Evolutionary conservation across 768 basidiomycete species (phyloP).

Genomic region (Agaricus blazei): DNA sequence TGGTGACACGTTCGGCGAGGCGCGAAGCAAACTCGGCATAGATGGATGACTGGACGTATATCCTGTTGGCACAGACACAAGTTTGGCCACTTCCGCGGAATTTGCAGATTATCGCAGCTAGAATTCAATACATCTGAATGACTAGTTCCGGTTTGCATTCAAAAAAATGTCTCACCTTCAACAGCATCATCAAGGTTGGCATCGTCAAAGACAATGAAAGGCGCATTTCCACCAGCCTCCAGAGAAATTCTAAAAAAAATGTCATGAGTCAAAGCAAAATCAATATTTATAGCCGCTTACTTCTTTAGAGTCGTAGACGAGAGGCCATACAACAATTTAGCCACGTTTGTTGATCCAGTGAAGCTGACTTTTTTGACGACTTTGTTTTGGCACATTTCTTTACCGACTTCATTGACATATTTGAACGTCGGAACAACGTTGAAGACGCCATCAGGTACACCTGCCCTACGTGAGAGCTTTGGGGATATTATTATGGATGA

Average conservation of each 20-base stretch:
- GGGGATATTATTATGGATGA: not conserved
- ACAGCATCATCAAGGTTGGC: slow-evolving; percentile 92
- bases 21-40: slow-evolving; percentile 91
- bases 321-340: slow-evolving; percentile 69
- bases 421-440: slow-evolving; percentile 90
- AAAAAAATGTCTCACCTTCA: slow-evolving; percentile 42
- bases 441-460: slow-evolving; percentile 90
- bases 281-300: slow-evolving; percentile 30
- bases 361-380: slow-evolving; percentile 86
- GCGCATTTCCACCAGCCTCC: slow-evolving; percentile 92
- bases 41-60: slow-evolving; percentile 86
- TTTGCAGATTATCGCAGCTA: slow-evolving; percentile 72
- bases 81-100: slow-evolving; percentile 83
- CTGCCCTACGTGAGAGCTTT: slow-evolving; percentile 82
- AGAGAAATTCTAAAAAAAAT: slow-evolving; percentile 48
- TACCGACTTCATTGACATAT: slow-evolving; percentile 82
- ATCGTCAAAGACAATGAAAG: slow-evolving; percentile 97
- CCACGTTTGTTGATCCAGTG: slow-evolving; percentile 83
- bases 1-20: slow-evolving; percentile 76
- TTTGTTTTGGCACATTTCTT: slow-evolving; percentile 90
- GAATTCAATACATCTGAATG: not conserved
- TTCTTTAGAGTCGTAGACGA: slow-evolving; percentile 80
- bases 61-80: slow-evolving; percentile 84
- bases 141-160: not conserved
- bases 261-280: not conserved